phyloP scores from a whole-genome alignment of 495 filamentous ascomycete genomes.

The Cladorrhinum samala region DNA sequence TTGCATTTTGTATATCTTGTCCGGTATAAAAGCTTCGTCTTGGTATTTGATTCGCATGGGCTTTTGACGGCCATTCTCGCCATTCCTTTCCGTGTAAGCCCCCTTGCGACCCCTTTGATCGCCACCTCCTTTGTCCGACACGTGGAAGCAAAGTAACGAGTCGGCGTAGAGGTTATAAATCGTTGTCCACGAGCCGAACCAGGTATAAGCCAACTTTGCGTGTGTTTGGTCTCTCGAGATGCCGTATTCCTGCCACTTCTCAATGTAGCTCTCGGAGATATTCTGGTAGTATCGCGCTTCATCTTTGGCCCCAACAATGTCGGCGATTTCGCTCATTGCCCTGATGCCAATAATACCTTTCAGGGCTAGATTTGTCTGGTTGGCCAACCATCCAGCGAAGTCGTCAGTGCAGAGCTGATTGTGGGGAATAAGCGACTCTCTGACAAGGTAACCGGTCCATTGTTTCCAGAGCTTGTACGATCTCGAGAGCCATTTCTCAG shows the following conservation, averaged over 20 bases:
- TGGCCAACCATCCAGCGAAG: constrained; percentile 87
- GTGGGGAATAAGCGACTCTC: constrained; percentile 76
- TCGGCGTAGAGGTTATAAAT: constrained; percentile 89
- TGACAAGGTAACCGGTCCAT: constrained; percentile 87
- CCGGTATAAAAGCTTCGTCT: constrained; percentile 49
- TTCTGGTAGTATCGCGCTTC: constrained; percentile 65
- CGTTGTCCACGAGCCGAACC: constrained; percentile 94
- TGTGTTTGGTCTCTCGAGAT: constrained; percentile 77
- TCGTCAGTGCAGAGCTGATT: constrained; percentile 93
- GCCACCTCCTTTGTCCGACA: constrained; percentile 29
- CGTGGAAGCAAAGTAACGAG: constrained; percentile 73
- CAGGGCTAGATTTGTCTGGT: constrained; percentile 88
- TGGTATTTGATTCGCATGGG: constrained; percentile 29
- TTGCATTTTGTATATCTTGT: constrained; percentile 74
- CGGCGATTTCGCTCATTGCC: constrained; percentile 82
- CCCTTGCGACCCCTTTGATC: neutral
- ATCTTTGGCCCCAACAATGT: constrained; percentile 55
- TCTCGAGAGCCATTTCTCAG: constrained; percentile 44
- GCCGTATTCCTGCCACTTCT: constrained; percentile 75
- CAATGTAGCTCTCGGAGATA: constrained; percentile 69
- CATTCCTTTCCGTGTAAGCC: constrained; percentile 1
- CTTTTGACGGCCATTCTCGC: constrained; percentile 31
- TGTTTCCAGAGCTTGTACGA: constrained; percentile 83
- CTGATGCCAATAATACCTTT: constrained; percentile 94
- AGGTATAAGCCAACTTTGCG: constrained; percentile 86